Conservation (phyloP, 2,329 filamentous ascomycete genomes). For the Fusarium sulawesiense region DNA sequence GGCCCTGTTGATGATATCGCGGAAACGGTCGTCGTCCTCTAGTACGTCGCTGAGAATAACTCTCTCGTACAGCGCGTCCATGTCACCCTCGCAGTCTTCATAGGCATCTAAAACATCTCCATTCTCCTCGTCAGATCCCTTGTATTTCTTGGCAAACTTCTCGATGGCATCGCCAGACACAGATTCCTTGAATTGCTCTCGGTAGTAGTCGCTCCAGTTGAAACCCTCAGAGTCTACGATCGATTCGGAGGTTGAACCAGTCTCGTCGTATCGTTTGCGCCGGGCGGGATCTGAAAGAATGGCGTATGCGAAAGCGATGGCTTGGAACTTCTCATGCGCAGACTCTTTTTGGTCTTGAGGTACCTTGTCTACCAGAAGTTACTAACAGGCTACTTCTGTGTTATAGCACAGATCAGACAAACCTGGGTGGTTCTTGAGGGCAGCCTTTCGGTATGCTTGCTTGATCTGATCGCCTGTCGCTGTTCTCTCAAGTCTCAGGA, state of each 20-base stretch:
- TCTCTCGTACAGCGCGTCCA: slow-evolving; percentile 80
- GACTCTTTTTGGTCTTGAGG: slow-evolving; percentile 72
- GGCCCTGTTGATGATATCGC: slow-evolving; percentile 81
- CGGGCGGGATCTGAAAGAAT: slow-evolving; percentile 86
- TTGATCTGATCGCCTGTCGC: slow-evolving; percentile 86
- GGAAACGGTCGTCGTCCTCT: slow-evolving; percentile 87
- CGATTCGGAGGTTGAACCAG: slow-evolving; percentile 87
- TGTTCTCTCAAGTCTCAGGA: slow-evolving; percentile 76
- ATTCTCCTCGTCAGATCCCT: slow-evolving; percentile 86
- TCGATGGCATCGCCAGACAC: slow-evolving; percentile 80
- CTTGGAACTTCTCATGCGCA: slow-evolving; percentile 86
- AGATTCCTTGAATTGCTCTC: slow-evolving; percentile 81
- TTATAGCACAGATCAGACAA: slow-evolving; percentile 44
- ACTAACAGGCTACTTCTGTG: slow-evolving; percentile 22
- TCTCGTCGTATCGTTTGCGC: slow-evolving; percentile 87
- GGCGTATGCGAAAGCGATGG: slow-evolving; percentile 92
- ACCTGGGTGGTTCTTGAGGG: slow-evolving; percentile 89
- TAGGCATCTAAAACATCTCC: slow-evolving; percentile 82
- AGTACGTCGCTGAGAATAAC: slow-evolving; percentile 89
- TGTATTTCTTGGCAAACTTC: slow-evolving; percentile 81
- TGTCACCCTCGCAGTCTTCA: slow-evolving; percentile 75
- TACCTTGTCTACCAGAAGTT: slow-evolving; percentile 75
- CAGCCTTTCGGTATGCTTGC: slow-evolving; percentile 89
- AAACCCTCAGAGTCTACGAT: slow-evolving; percentile 84
- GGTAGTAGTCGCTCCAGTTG: slow-evolving; percentile 91